A percentile compares a stretch with the other conserved stretches of the same genome.
Conservation (phyloP, 2,329 filamentous ascomycete genomes). For the Alternaria ventricosa region DNA sequence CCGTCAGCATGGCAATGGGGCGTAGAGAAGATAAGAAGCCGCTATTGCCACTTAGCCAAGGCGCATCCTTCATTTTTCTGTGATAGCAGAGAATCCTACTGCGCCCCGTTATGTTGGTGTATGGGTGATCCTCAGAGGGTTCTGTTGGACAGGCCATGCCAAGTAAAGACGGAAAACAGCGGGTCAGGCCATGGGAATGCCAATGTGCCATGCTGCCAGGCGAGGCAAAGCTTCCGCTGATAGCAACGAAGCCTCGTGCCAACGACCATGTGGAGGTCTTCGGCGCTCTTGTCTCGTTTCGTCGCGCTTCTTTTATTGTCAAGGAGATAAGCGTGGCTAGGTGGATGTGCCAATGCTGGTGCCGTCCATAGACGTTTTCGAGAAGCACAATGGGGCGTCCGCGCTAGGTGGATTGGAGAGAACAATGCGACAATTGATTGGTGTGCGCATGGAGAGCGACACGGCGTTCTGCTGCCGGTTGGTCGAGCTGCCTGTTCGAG, state of each 20-base stretch:
- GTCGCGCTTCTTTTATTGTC: neutral
- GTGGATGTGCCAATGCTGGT: neutral
- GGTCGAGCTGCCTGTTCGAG: constrained; percentile 26
- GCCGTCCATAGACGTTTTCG: neutral
- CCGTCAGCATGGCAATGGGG: neutral
- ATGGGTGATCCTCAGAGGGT: neutral
- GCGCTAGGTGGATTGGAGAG: neutral
- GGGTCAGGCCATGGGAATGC: neutral
- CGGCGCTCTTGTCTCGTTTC: constrained; percentile 9
- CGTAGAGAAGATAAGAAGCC: neutral
- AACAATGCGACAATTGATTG: neutral
- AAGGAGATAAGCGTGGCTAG: neutral
- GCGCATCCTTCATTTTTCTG: neutral
- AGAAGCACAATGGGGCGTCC: neutral
- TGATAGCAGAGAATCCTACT: neutral
- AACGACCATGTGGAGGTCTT: neutral
- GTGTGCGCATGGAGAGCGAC: neutral
- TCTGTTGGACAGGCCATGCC: neutral
- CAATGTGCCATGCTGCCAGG: neutral
- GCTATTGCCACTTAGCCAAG: neutral
- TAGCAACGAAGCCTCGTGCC: constrained; percentile 5
- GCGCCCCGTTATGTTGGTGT: neutral
- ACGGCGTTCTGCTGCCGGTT: neutral
- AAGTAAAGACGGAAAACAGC: constrained; percentile 2
- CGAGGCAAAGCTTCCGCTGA: constrained; percentile 13